Conservation (phyloP, 805 yeast species). For the Kodamaea nitidulidarum region DNA sequence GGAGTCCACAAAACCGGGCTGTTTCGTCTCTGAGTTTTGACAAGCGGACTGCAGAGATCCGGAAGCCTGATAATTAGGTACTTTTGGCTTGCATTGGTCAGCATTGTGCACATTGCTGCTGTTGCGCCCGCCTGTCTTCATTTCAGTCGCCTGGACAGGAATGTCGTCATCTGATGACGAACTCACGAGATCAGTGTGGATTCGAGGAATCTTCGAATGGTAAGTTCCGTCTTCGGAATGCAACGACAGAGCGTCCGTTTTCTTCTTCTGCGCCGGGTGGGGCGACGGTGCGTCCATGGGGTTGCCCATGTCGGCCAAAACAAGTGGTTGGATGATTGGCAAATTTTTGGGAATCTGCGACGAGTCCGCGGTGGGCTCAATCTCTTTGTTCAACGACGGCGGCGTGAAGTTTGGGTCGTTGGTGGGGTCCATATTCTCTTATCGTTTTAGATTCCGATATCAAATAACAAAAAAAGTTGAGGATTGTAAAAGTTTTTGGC, state of each 20-base stretch:
- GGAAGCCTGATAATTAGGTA: too few relatives aligned
- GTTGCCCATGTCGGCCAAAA: conserved; percentile 67
- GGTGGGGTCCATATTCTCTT: conserved; percentile 75
- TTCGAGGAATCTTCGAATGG: conserved; percentile 47
- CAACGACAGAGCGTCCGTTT: conserved; percentile 8
- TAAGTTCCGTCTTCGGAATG: conserved; percentile 16
- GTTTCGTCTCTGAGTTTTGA: too few relatives aligned
- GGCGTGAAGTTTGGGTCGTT: conserved; percentile 88
- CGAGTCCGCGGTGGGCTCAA: conserved; percentile 63
- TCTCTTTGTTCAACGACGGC: conserved; percentile 62
- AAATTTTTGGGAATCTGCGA: conserved; percentile 66
- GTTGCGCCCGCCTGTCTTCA: neutral
- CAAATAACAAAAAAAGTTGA: neutral
- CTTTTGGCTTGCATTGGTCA: too few relatives aligned
- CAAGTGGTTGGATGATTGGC: conserved; percentile 70
- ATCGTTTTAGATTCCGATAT: neutral
- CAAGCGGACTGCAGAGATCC: too few relatives aligned
- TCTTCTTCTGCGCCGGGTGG: conserved; percentile 34
- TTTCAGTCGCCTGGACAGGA: neutral
- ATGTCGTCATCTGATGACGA: conserved; percentile 43
- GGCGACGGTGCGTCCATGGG: conserved; percentile 73
- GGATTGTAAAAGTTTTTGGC: too few relatives aligned
- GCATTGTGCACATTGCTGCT: too few relatives aligned
- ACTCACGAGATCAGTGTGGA: conserved; percentile 50
- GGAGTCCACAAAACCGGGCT: too few relatives aligned